phyloP scores from a whole-genome alignment of 306 rosid species.

The Echinosophora koreensis region DNA sequence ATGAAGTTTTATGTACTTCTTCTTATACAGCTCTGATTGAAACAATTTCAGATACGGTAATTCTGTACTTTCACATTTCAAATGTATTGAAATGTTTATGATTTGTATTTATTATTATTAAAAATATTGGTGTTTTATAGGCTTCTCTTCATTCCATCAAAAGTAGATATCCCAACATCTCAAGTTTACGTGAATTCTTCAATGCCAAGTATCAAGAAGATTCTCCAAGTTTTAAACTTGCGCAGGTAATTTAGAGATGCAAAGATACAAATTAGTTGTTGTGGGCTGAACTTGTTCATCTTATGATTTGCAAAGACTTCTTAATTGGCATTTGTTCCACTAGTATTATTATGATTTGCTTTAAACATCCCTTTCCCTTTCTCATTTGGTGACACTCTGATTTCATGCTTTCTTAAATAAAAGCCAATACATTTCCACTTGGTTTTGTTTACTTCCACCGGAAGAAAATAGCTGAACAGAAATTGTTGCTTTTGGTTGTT shows the following conservation, averaged over 20 bases:
- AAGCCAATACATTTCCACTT: neutral
- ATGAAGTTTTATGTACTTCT: conserved; percentile 96
- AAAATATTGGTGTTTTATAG: conserved; percentile 58
- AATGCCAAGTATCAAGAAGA: conserved; percentile 88
- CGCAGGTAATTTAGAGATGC: conserved; percentile 76
- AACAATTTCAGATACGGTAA: conserved; percentile 99
- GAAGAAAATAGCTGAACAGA: conserved; percentile 11
- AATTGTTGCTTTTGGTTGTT: neutral
- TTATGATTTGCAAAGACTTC: conserved; percentile 28
- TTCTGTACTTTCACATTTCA: conserved; percentile 40
- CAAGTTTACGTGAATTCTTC: conserved; percentile 91
- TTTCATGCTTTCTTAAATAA: neutral
- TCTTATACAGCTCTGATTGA: conserved; percentile 96
- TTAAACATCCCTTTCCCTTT: neutral
- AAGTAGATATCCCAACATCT: conserved; percentile 86
- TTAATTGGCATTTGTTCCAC: conserved; percentile 28
- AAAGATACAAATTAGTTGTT: conserved; percentile 21
- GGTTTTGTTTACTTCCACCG: conserved; percentile 3
- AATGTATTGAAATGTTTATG: conserved; percentile 42
- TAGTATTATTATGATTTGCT: conserved; percentile 24
- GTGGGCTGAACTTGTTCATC: conserved; percentile 38
- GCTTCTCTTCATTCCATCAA: conserved; percentile 98
- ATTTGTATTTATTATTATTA: neutral
- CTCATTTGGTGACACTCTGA: conserved; percentile 25
- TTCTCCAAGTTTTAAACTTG: conserved; percentile 98